These are phyloP conservation scores for Rhizophagus clarus DNA, from an alignment of 192 early-diverging fungal genomes.

Conservation along the genomic window DNA sequence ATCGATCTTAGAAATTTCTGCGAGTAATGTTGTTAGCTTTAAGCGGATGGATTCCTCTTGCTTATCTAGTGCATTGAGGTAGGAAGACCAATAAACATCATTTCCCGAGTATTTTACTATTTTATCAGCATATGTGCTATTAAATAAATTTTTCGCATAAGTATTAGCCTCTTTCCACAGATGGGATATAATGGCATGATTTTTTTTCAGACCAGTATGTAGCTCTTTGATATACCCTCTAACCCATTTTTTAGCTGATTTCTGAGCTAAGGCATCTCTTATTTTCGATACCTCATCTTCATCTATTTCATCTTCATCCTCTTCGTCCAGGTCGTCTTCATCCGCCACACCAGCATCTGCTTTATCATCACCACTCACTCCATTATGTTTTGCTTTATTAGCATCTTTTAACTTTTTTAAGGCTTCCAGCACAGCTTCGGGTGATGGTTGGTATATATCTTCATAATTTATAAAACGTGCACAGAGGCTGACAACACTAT, in stretches of 20 bases:
- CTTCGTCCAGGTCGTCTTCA: too few species aligned
- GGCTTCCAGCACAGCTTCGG: neutral
- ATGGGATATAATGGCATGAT: conserved; percentile 16
- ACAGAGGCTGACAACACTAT: too few species aligned
- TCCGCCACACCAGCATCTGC: too few species aligned
- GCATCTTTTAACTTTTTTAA: conserved; percentile 4
- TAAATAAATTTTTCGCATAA: conserved; percentile 9
- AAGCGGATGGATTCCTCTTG: conserved; percentile 3
- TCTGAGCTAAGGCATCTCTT: neutral
- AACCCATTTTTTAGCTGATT: conserved; percentile 18
- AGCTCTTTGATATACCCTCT: conserved; percentile 18
- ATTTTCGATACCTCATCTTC: conserved; percentile 2
- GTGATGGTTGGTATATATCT: neutral
- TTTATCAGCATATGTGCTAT: neutral
- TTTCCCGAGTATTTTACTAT: too few species aligned
- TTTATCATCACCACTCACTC: too few species aligned
- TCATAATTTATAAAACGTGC: conserved; percentile 4
- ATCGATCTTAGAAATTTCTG: neutral
- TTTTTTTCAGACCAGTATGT: conserved; percentile 12
- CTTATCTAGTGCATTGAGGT: conserved; percentile 9
- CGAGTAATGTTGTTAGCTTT: neutral
- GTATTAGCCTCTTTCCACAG: neutral
- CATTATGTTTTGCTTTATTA: too few species aligned
- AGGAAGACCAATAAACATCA: neutral
- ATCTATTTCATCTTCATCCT: neutral